These are phyloP conservation scores for Dioszegia aurantiaca DNA, from an alignment of 768 basidiomycete genomes.

Conservation along the genomic window DNA sequence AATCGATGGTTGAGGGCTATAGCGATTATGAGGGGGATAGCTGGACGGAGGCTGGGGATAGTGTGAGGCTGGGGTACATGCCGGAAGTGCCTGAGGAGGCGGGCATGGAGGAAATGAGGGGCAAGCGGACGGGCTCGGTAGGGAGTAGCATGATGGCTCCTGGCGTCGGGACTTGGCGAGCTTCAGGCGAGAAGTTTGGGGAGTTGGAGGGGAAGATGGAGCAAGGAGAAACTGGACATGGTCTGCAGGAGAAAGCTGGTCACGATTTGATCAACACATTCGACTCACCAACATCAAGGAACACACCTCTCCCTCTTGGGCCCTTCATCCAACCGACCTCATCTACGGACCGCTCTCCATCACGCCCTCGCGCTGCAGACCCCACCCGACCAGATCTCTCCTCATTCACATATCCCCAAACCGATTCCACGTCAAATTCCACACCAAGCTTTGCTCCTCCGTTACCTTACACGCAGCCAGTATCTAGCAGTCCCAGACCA, in stretches of 20 bases:
- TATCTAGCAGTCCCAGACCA: not conserved
- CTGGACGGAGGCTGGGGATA: constrained; percentile 42
- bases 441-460: constrained; percentile 13
- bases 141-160: constrained; percentile 6
- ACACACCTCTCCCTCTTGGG: not conserved
- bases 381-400: not conserved
- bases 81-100: constrained; percentile 35
- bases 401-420: not conserved
- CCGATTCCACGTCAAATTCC: not conserved
- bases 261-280: not conserved
- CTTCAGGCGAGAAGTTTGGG: too few relatives aligned
- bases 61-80: constrained; percentile 35
- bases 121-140: constrained; percentile 11
- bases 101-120: constrained; percentile 18
- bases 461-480: constrained; percentile 11
- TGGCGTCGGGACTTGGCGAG: too few relatives aligned
- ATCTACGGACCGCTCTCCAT: not conserved
- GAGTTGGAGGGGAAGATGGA: too few relatives aligned
- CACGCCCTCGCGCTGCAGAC: not conserved
- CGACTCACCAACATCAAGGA: not conserved
- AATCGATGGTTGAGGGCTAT: constrained; percentile 50
- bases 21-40: constrained; percentile 47
- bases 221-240: too few relatives aligned
- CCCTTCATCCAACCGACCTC: not conserved
- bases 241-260: not conserved